Conservation (phyloP, 2,329 filamentous ascomycete species). For the Zymoseptoria passerinii region DNA sequence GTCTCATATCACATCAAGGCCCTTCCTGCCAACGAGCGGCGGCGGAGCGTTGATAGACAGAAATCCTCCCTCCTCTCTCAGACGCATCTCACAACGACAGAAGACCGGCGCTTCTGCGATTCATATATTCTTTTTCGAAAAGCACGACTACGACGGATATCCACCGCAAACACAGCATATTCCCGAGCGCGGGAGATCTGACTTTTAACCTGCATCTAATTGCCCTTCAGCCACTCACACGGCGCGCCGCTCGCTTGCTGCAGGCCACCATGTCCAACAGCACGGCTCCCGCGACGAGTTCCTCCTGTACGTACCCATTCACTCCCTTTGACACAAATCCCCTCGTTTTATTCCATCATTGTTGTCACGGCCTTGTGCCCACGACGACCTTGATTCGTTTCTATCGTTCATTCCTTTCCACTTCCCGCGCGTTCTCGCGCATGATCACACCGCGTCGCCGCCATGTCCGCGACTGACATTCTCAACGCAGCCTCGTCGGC, state of each 20-base stretch:
- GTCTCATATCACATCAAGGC: background rate
- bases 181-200: background rate
- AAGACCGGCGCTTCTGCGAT: background rate
- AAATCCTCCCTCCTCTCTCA: background rate
- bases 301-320: background rate
- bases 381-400: background rate
- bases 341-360: background rate
- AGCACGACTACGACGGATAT: background rate
- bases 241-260: background rate
- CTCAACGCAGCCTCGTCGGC: conserved; percentile 5
- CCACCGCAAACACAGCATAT: background rate
- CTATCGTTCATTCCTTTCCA: background rate
- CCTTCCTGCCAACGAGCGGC: background rate
- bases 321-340: background rate
- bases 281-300: background rate
- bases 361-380: background rate
- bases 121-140: background rate
- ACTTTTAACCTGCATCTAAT: background rate
- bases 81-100: background rate
- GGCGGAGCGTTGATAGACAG: background rate
- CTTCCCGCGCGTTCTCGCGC: background rate
- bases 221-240: background rate
- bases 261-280: background rate
- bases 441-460: background rate
- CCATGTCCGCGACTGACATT: background rate